phyloP scores from a whole-genome alignment of 208 protist genomes.

The Naegleria lovaniensis region DNA sequence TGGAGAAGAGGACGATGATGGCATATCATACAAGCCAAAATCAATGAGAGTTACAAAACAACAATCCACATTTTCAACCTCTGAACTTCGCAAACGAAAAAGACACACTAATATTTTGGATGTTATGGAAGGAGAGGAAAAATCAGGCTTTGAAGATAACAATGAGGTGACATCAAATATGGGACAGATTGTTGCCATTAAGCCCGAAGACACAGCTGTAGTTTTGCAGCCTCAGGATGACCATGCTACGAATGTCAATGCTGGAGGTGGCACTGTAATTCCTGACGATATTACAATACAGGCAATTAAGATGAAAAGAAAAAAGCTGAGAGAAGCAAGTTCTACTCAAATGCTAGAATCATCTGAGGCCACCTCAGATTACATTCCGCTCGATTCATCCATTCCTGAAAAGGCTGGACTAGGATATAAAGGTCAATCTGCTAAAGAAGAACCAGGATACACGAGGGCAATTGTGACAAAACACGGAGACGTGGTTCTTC shows the following conservation, averaged over 20 bases:
- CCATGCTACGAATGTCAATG: neutral
- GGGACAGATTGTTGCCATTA: too few species aligned
- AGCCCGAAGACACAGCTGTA: neutral
- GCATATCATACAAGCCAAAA: neutral
- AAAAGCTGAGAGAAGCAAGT: neutral
- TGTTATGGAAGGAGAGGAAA: too few species aligned
- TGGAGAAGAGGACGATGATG: too few species aligned
- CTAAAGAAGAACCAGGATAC: neutral
- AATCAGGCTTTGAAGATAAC: too few species aligned
- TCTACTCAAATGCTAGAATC: neutral
- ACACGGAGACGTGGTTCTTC: neutral
- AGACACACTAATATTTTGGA: neutral
- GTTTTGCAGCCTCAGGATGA: neutral
- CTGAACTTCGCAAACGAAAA: neutral
- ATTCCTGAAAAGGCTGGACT: neutral
- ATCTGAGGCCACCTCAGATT: neutral
- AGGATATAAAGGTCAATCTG: neutral
- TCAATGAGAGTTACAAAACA: neutral
- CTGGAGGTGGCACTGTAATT: neutral
- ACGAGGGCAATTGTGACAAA: neutral
- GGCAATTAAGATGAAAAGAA: slow-evolving; percentile 2
- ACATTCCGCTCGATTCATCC: neutral
- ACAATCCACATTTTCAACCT: neutral
- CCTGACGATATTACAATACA: neutral
- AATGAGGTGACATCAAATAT: too few species aligned